phyloP scores from a whole-genome alignment of 441 rosid genomes.

The Pelargonium fulgidum region DNA sequence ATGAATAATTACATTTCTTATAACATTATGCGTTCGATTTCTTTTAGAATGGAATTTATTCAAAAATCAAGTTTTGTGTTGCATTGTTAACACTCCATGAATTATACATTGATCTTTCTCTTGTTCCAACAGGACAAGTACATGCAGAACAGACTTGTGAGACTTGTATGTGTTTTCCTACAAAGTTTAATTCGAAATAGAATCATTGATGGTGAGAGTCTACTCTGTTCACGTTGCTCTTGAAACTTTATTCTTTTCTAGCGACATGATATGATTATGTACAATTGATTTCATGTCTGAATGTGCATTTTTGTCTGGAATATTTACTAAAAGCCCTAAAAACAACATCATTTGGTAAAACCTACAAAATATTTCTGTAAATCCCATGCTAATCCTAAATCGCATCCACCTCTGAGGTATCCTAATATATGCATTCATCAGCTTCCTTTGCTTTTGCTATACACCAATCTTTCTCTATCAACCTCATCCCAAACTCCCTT shows the following conservation, averaged over 20 bases:
- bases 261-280: background rate
- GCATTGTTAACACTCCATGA: background rate
- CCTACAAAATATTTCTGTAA: background rate
- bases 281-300: background rate
- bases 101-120: background rate
- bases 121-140: constrained; percentile 73
- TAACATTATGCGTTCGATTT: background rate
- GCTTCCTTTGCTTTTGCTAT: background rate
- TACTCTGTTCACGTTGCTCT: background rate
- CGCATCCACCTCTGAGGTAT: background rate
- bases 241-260: background rate
- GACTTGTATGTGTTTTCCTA: constrained; percentile 96
- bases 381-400: background rate
- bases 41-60: background rate
- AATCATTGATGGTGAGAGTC: constrained; percentile 67
- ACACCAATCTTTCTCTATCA: background rate
- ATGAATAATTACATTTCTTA: background rate
- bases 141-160: constrained; percentile 97
- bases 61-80: background rate
- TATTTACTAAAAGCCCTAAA: too few relatives aligned
- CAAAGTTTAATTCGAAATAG: constrained; percentile 87
- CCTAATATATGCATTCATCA: background rate
- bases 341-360: too few relatives aligned
- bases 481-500: background rate
- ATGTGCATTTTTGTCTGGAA: background rate